Evolutionary conservation across 202 grass and related monocot genomes (phyloP).

Genomic region (Hordeum pubiflorum): DNA sequence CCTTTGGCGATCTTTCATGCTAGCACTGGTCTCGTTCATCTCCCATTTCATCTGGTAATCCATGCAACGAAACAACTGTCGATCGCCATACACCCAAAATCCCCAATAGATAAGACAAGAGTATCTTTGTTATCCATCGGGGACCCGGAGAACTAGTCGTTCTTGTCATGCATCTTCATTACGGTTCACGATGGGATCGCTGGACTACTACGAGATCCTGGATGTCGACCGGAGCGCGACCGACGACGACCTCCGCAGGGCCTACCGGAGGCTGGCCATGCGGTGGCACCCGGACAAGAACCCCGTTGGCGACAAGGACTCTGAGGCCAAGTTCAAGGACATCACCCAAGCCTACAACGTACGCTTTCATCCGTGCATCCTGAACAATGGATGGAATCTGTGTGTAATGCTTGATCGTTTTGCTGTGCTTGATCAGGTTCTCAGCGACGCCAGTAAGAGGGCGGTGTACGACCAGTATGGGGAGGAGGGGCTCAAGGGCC

Average conservation of each 20-base stretch:
- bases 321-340: slow-evolving; percentile 47
- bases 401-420: not conserved
- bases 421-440: slow-evolving; percentile 41
- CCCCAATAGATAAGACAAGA: not conserved
- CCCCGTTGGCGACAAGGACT: slow-evolving; percentile 26
- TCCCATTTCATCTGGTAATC: slow-evolving; percentile 46
- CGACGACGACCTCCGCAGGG: slow-evolving; percentile 45
- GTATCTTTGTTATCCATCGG: not conserved
- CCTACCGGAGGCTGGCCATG: slow-evolving; percentile 52
- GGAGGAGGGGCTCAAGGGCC: slow-evolving; percentile 51
- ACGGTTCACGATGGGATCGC: slow-evolving; percentile 19
- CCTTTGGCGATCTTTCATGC: slow-evolving; percentile 9
- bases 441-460: slow-evolving; percentile 61
- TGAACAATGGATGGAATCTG: not conserved
- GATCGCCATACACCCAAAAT: not conserved
- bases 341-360: slow-evolving; percentile 62
- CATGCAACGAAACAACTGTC: not conserved
- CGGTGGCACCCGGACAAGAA: slow-evolving; percentile 68
- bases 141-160: not conserved
- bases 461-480: slow-evolving; percentile 69
- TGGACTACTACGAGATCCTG: slow-evolving; percentile 55
- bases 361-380: not conserved
- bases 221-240: slow-evolving; percentile 28
- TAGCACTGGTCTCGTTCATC: slow-evolving; percentile 1
- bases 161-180: slow-evolving; percentile 28